Conservation (phyloP, 495 filamentous ascomycete species). For the Pseudotulostoma volvatum region DNA sequence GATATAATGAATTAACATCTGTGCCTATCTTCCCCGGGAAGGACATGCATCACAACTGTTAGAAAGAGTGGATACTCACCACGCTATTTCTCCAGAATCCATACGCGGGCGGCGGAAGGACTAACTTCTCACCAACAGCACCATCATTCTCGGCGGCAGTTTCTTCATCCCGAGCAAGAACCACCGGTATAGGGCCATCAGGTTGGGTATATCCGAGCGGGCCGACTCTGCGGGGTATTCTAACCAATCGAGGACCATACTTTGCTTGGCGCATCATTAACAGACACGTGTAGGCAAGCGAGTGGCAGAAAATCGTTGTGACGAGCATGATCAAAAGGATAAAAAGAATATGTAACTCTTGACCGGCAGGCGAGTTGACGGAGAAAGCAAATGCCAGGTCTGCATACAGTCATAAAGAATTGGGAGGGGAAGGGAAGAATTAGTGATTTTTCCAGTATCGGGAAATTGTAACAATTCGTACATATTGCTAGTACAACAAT, state of each 20-base stretch:
- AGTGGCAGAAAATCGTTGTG: conserved; percentile 65
- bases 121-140: conserved; percentile 22
- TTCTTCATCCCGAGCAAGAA: conserved; percentile 46
- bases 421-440: background rate
- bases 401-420: conserved; percentile 12
- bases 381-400: conserved; percentile 55
- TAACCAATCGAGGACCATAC: conserved; percentile 8
- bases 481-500: conserved; percentile 40
- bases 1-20: background rate
- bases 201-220: conserved; percentile 44
- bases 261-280: conserved; percentile 27
- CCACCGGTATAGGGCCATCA: conserved; percentile 41
- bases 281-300: conserved; percentile 55
- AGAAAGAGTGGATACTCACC: conserved; percentile 33
- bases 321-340: conserved; percentile 56
- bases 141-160: conserved; percentile 15
- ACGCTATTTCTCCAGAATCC: conserved; percentile 69
- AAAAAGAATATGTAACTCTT: conserved; percentile 56
- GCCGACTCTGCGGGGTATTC: conserved; percentile 19
- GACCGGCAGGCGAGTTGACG: conserved; percentile 27
- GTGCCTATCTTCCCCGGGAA: background rate
- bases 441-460: no score
- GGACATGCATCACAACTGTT: conserved; percentile 6
- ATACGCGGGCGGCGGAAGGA: conserved; percentile 62
- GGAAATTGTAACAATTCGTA: no score